phyloP scores from a whole-genome alignment of 1,284 basidiomycete genomes.

The Leccinum pachyderme region DNA sequence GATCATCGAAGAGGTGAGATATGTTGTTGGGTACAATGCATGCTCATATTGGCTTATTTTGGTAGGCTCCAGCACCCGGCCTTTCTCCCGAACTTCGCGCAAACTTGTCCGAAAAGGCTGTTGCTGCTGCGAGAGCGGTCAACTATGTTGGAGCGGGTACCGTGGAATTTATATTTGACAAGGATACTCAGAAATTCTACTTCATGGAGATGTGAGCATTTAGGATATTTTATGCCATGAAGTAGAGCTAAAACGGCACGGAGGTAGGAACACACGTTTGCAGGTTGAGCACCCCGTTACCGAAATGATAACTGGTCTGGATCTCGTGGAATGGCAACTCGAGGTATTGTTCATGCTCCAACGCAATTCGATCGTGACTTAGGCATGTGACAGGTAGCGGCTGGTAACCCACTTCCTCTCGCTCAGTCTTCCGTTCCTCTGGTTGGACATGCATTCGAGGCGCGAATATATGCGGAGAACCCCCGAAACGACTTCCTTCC shows the following conservation, averaged over 20 bases:
- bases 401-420: conserved; percentile 83
- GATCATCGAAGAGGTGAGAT: conserved; percentile 81
- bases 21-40: not conserved
- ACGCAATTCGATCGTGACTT: not conserved
- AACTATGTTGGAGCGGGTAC: conserved; percentile 90
- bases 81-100: conserved; percentile 72
- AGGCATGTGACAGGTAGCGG: conserved; percentile 60
- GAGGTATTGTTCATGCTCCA: conserved; percentile 47
- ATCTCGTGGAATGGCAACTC: conserved; percentile 94
- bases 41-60: not conserved
- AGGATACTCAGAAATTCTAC: conserved; percentile 79
- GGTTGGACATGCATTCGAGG: conserved; percentile 92
- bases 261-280: conserved; percentile 80
- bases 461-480: conserved; percentile 96
- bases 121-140: conserved; percentile 89
- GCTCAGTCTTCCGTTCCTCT: conserved; percentile 76
- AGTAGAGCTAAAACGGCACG: not conserved
- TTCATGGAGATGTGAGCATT: conserved; percentile 87
- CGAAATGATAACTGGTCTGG: conserved; percentile 91
- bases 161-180: conserved; percentile 93
- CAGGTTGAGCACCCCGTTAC: conserved; percentile 96
- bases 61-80: conserved; percentile 88
- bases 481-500: conserved; percentile 92
- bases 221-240: not conserved
- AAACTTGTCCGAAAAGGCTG: conserved; percentile 83